These are phyloP conservation scores for Amylostereum chailletii DNA, from an alignment of 1,284 basidiomycete genomes.

Conservation along the genomic window DNA sequence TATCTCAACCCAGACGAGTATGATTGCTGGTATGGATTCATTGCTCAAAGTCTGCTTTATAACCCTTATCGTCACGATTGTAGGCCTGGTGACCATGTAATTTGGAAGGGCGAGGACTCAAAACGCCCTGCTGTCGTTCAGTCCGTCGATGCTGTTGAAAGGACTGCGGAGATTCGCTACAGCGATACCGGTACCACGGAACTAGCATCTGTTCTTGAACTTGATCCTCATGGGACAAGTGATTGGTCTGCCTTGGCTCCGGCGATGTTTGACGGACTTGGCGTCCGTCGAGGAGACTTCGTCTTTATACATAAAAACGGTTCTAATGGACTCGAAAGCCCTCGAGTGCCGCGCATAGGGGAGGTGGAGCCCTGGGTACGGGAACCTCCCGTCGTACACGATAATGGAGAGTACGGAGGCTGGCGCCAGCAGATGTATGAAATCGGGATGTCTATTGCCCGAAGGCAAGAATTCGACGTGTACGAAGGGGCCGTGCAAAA, in stretches of 20 bases:
- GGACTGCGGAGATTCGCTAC: conserved; percentile 60
- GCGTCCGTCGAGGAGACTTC: conserved; percentile 75
- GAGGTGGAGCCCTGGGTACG: conserved; percentile 74
- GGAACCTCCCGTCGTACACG: conserved; percentile 39
- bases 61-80: not conserved
- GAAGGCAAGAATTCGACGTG: conserved; percentile 28
- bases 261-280: conserved; percentile 50
- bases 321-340: conserved; percentile 59
- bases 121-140: conserved; percentile 72
- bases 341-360: conserved; percentile 68
- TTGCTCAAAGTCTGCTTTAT: not conserved
- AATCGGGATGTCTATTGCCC: conserved; percentile 49
- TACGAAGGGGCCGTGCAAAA: conserved; percentile 37
- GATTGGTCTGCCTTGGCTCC: conserved; percentile 36
- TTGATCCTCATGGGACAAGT: conserved; percentile 72
- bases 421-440: conserved; percentile 66
- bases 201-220: conserved; percentile 77
- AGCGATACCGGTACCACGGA: conserved; percentile 46
- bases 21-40: conserved; percentile 64
- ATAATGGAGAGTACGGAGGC: conserved; percentile 44
- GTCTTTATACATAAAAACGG: conserved; percentile 71
- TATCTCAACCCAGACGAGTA: conserved; percentile 80
- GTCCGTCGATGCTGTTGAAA: conserved; percentile 62
- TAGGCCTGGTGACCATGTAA: conserved; percentile 87
- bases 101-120: conserved; percentile 76